Evolutionary conservation across 2,329 filamentous ascomycete genomes (phyloP).

Genomic region (Monosporascus sp.): DNA sequence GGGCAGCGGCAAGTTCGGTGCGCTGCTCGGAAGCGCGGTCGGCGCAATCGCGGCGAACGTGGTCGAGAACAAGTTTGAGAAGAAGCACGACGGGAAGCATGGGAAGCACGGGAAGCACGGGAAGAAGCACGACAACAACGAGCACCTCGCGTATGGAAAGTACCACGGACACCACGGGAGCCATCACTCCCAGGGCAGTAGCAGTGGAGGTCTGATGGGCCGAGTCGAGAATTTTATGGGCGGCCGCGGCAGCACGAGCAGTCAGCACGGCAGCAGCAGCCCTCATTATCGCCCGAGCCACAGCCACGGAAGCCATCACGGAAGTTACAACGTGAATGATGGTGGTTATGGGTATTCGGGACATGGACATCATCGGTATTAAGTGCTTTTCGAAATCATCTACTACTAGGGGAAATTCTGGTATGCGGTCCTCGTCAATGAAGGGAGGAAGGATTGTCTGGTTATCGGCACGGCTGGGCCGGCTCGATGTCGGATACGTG

Average conservation of each 20-base stretch:
- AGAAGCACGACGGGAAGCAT: conserved; percentile 27
- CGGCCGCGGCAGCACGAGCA: conserved; percentile 7
- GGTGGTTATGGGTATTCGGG: conserved; percentile 3
- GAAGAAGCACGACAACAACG: too few relatives aligned
- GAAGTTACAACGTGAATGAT: too few relatives aligned
- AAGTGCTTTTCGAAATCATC: background rate
- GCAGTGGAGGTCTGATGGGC: conserved; percentile 16
- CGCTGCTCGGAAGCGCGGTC: conserved; percentile 45
- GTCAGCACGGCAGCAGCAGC: conserved; percentile 6
- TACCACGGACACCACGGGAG: conserved; percentile 5
- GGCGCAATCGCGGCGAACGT: conserved; percentile 52
- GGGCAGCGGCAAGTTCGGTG: conserved; percentile 48
- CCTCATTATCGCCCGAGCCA: background rate
- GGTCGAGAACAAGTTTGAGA: conserved; percentile 38
- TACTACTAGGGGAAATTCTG: background rate
- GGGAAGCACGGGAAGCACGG: too few relatives aligned
- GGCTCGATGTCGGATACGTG: background rate
- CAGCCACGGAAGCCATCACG: background rate
- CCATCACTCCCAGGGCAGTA: conserved; percentile 7
- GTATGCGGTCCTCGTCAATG: too few relatives aligned
- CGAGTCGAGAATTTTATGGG: conserved; percentile 13
- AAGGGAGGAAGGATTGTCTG: too few relatives aligned
- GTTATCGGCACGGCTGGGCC: background rate
- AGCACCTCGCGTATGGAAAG: too few relatives aligned
- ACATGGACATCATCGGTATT: conserved; percentile 9